phyloP scores from a whole-genome alignment of 495 filamentous ascomycete genomes.

The Daldinia bambusicola region DNA sequence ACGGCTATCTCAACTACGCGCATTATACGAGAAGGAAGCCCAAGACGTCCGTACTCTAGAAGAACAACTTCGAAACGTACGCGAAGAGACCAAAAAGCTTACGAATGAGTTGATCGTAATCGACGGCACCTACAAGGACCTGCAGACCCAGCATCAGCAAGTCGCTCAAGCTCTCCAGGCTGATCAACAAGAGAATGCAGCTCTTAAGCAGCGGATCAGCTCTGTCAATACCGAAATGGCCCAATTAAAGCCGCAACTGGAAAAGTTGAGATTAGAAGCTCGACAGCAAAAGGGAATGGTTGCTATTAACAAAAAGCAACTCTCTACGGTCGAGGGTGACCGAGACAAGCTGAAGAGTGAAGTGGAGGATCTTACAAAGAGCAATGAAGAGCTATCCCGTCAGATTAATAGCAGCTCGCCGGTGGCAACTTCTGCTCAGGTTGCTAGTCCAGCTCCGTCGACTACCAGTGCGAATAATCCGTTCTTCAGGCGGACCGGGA shows the following conservation, averaged over 20 bases:
- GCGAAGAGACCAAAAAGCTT: constrained; percentile 82
- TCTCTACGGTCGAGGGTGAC: constrained; percentile 87
- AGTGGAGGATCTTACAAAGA: constrained; percentile 73
- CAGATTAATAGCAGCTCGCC: constrained; percentile 56
- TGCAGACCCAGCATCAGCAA: constrained; percentile 85
- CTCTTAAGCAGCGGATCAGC: constrained; percentile 87
- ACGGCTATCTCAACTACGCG: constrained; percentile 81
- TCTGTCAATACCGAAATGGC: constrained; percentile 81
- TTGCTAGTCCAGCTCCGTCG: constrained; percentile 75
- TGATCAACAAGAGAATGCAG: constrained; percentile 88
- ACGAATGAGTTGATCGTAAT: constrained; percentile 82
- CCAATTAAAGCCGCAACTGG: constrained; percentile 85
- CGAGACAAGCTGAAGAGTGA: constrained; percentile 84
- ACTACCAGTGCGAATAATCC: constrained; percentile 85
- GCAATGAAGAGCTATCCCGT: constrained; percentile 64
- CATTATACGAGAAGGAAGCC: constrained; percentile 92
- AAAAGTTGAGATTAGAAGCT: constrained; percentile 88
- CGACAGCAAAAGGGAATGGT: constrained; percentile 95
- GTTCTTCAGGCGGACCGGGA: constrained; percentile 83
- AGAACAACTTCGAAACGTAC: constrained; percentile 77
- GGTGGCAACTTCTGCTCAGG: constrained; percentile 49
- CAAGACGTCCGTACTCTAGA: constrained; percentile 85
- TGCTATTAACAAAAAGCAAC: constrained; percentile 97
- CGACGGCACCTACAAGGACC: constrained; percentile 82
- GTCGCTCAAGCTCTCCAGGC: constrained; percentile 76